Base-by-base conservation (phyloP, 2,329 filamentous ascomycete genomes). In the Fusarium piperis region DNA sequence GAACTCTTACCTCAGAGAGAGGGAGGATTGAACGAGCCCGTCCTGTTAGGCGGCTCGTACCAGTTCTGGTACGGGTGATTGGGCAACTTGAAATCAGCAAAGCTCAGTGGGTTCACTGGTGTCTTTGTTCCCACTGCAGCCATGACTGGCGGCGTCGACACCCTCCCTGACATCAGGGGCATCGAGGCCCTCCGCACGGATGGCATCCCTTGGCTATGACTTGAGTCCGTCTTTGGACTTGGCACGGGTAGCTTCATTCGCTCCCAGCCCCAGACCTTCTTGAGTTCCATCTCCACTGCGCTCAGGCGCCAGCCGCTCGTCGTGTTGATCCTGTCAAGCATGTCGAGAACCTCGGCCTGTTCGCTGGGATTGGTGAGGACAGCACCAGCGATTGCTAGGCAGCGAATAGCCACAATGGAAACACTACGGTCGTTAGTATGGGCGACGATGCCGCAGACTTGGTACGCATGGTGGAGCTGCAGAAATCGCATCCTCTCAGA, bases 381-480 rank as follows among this genome's bases (percentile, higher is more conserved):
- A 74, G 93, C 90, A 8, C 92, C 92, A 3, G 93, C 93, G 62
- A 96, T 92, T 39, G 91, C 90, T 8, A 98, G 85, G 35, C 92
- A 94, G 11, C 93, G 92, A 39, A 96, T 89, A 3, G 93, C 93
- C 11, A 97, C 91, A 56, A 90, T 92, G 11, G 92, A 90, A 33
- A 97, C 90, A 30, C 93, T 93, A 28, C 89, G 87, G 78, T 97
- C 94, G 76, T 94, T 93, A 58, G 92, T 90, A 78, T 97, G 94
- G 3, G 94, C 93, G 26, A 93, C 91, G 68, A 98, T 97, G 15
- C 95, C 95, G 78, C 95, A 98, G 26, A 97, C 92, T 78, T 95
- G 92, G 73, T 93, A 91, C 0, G 94, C 92, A 78, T 98, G 94
- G 68, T 90, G 89, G 55, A 91, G 85, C 74, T 93, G 91, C 77